Percentiles rank a stretch among this genome's conserved stretches.
Conservation (phyloP, 2,329 filamentous ascomycete species). For the Stachybotrys elegans region DNA sequence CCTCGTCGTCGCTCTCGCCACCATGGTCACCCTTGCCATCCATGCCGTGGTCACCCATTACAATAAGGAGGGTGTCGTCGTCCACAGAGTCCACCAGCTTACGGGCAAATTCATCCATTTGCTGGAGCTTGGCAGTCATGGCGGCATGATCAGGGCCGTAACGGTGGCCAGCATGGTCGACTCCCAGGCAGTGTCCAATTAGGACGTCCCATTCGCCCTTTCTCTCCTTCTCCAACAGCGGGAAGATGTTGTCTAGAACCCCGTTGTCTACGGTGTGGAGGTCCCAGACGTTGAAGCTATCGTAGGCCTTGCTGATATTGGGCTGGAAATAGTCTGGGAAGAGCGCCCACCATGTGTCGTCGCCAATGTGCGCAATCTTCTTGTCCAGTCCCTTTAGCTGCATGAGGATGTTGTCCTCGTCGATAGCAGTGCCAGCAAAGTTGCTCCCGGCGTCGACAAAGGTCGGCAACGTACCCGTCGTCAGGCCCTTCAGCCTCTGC, state of each 20-base stretch:
- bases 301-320: slow-evolving; percentile 81
- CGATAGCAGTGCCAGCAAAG: slow-evolving; percentile 91
- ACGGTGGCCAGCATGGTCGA: slow-evolving; percentile 94
- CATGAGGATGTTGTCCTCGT: slow-evolving; percentile 77
- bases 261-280: slow-evolving; percentile 95
- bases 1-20: slow-evolving; percentile 95
- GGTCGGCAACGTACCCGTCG: slow-evolving; percentile 89
- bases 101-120: slow-evolving; percentile 82
- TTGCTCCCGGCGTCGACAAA: slow-evolving; percentile 93
- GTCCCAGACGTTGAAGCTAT: slow-evolving; percentile 98
- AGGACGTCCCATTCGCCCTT: slow-evolving; percentile 83
- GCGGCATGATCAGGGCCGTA: slow-evolving; percentile 91
- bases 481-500: slow-evolving; percentile 88
- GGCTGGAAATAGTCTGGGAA: slow-evolving; percentile 92
- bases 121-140: slow-evolving; percentile 83
- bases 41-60: slow-evolving; percentile 99
- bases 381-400: slow-evolving; percentile 60
- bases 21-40: slow-evolving; percentile 95
- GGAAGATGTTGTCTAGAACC: slow-evolving; percentile 85
- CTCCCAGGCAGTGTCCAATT: slow-evolving; percentile 88
- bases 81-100: slow-evolving; percentile 69
- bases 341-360: slow-evolving; percentile 92
- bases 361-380: slow-evolving; percentile 88
- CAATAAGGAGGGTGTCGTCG: slow-evolving; percentile 79
- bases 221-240: slow-evolving; percentile 64